Percentiles rank a stretch among this genome's conserved stretches.
These are phyloP conservation scores for Raphanus hybrid DNA, from an alignment of 441 rosid genomes.

Conservation along the genomic window DNA sequence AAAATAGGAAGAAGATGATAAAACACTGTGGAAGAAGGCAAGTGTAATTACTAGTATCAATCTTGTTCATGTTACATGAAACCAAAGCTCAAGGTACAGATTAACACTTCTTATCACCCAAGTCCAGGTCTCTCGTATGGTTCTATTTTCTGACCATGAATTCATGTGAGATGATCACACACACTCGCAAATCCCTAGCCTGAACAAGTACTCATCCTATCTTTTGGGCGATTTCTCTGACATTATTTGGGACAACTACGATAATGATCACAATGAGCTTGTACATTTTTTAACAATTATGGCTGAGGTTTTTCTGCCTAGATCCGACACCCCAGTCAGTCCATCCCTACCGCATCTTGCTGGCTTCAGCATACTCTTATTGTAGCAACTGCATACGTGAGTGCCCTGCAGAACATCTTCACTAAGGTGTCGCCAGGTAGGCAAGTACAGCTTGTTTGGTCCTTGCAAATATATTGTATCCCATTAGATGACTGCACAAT, in stretches of 20 bases:
- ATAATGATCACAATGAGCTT: too few species aligned
- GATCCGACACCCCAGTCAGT: background rate
- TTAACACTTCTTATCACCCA: background rate
- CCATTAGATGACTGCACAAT: background rate
- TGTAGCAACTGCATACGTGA: background rate
- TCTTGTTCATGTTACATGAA: conserved; percentile 4
- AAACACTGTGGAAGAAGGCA: background rate
- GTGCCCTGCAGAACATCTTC: background rate
- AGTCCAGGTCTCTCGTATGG: background rate
- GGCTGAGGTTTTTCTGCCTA: background rate
- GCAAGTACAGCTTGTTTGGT: background rate
- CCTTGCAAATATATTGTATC: background rate
- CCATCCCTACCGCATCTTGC: background rate
- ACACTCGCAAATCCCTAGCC: too few species aligned
- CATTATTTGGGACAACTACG: too few species aligned
- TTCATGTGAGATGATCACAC: too few species aligned
- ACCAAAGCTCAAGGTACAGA: background rate
- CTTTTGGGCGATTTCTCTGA: too few species aligned
- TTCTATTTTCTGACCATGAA: background rate
- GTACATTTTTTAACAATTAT: too few species aligned
- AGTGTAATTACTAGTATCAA: background rate
- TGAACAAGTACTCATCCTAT: too few species aligned
- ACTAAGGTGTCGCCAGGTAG: background rate
- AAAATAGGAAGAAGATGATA: too few species aligned
- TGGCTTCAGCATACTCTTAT: background rate